phyloP scores from a whole-genome alignment of 2,329 filamentous ascomycete genomes.

The Neurospora sp. region DNA sequence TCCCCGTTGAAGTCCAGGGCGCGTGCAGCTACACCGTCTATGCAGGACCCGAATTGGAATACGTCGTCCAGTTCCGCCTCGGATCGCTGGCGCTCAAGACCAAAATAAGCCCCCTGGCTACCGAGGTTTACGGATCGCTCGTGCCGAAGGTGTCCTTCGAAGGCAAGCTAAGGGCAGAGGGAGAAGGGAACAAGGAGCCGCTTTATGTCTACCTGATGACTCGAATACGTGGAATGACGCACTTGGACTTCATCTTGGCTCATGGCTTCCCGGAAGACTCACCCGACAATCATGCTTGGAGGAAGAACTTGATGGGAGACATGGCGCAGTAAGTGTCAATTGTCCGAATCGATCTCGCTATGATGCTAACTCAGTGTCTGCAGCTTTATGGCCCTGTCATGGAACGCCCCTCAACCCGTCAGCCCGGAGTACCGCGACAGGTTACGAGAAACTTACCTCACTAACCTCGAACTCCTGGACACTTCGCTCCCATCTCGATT shows the following conservation, averaged over 20 bases:
- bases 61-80: conserved; percentile 9
- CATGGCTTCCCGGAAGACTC: conserved; percentile 27
- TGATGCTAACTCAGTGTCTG: not conserved
- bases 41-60: not conserved
- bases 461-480: conserved; percentile 25
- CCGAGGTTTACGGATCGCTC: conserved; percentile 1
- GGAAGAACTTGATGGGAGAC: conserved; percentile 26
- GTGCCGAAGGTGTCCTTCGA: conserved; percentile 3
- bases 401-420: conserved; percentile 25
- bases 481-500: conserved; percentile 26
- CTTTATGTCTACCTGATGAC: conserved; percentile 28
- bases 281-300: conserved; percentile 21
- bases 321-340: conserved; percentile 18
- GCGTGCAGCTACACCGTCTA: conserved; percentile 8
- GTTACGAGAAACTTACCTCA: conserved; percentile 19
- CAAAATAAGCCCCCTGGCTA: not conserved
- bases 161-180: conserved; percentile 6
- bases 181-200: conserved; percentile 20
- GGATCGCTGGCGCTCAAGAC: conserved; percentile 2
- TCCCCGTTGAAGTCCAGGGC: conserved; percentile 4
- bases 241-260: conserved; percentile 27
- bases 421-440: conserved; percentile 17
- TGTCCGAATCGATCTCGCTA: not conserved
- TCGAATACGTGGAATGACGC: conserved; percentile 24
- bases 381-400: conserved; percentile 31